Conservation (phyloP, 805 yeast genomes). For the Hagleromyces aurorensis region DNA sequence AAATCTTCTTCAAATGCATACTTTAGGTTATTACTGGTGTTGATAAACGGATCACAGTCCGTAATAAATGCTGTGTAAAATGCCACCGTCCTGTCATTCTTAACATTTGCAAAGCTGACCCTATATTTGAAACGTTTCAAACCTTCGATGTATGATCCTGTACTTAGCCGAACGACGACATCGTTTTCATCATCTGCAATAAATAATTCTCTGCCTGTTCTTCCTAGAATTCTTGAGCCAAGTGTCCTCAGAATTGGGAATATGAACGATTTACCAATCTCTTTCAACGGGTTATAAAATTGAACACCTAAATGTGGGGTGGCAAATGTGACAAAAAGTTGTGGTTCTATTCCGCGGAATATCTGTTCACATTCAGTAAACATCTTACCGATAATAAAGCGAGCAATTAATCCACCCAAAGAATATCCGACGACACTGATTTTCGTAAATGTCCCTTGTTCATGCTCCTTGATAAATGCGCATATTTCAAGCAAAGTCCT, state of each 20-base stretch:
- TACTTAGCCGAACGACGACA: constrained; percentile 36
- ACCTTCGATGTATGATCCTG: constrained; percentile 44
- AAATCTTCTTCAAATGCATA: constrained; percentile 40
- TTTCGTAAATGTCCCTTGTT: constrained; percentile 31
- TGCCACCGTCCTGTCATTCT: constrained; percentile 80
- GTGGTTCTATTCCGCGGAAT: constrained; percentile 56
- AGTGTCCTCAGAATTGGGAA: constrained; percentile 36
- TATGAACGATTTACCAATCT: constrained; percentile 18
- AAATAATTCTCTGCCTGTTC: constrained; percentile 71
- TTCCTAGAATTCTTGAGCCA: constrained; percentile 51
- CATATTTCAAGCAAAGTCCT: constrained; percentile 61
- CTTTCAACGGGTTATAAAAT: constrained; percentile 36
- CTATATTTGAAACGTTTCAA: constrained; percentile 49
- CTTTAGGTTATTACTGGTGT: constrained; percentile 40
- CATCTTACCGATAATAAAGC: constrained; percentile 70
- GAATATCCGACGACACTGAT: constrained; percentile 84
- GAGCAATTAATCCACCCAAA: constrained; percentile 75
- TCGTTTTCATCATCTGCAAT: constrained; percentile 36
- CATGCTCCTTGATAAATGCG: constrained; percentile 33
- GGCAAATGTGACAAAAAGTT: constrained; percentile 60
- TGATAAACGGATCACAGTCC: constrained; percentile 63
- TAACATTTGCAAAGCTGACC: constrained; percentile 60
- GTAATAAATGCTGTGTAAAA: constrained; percentile 79
- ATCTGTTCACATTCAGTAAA: constrained; percentile 43
- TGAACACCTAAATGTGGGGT: constrained; percentile 67